Conservation (phyloP, 179 eudicot species). For the Silene noctiflora region DNA sequence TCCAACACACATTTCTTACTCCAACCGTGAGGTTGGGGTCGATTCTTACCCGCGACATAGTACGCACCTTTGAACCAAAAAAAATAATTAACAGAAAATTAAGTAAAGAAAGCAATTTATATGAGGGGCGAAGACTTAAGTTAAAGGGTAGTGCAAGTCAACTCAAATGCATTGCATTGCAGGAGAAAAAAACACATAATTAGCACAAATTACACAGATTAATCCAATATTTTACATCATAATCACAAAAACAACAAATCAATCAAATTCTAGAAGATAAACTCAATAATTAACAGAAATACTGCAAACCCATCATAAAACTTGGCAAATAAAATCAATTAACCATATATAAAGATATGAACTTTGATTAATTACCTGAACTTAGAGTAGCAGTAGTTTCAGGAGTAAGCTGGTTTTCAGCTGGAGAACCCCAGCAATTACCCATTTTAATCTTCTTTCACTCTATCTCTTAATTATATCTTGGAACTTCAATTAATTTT, state of each 20-base stretch:
- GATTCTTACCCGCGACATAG: too few relatives aligned
- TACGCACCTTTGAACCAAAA: too few relatives aligned
- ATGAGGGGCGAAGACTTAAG: not conserved
- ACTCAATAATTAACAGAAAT: not conserved
- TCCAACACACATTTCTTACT: not conserved
- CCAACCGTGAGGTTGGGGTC: too few relatives aligned
- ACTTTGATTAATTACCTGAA: slow-evolving; percentile 36
- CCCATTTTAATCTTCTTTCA: slow-evolving; percentile 37
- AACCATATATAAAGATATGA: not conserved
- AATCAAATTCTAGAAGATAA: not conserved
- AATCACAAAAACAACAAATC: not conserved
- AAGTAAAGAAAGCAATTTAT: not conserved
- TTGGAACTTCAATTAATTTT: not conserved
- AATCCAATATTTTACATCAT: not conserved
- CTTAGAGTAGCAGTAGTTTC: slow-evolving; percentile 38
- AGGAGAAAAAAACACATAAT: not conserved
- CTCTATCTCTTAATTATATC: not conserved
- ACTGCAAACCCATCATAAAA: slow-evolving; percentile 7
- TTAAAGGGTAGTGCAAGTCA: not conserved
- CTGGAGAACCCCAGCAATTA: slow-evolving; percentile 47
- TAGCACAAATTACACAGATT: not conserved
- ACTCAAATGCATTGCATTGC: not conserved
- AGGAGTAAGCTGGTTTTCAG: slow-evolving; percentile 31
- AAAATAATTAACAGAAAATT: not conserved
- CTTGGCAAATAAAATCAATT: not conserved